Evolutionary conservation across 2,329 filamentous ascomycete genomes (phyloP).

Genomic region (Pseudogymnoascus sp.): DNA sequence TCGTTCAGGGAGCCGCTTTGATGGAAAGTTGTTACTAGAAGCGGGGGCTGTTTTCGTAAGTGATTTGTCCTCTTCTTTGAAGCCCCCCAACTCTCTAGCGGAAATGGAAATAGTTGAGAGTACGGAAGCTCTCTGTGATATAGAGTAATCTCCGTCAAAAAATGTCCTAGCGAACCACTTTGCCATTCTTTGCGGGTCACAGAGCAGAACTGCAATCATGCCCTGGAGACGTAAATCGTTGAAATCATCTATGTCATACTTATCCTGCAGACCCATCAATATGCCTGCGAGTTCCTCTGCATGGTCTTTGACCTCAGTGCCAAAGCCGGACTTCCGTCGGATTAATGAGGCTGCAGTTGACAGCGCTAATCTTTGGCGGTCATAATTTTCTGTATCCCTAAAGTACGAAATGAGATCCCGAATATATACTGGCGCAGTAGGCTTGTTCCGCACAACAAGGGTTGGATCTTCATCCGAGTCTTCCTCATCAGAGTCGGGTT

Average conservation of each 20-base stretch:
- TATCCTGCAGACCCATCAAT: conserved; percentile 74
- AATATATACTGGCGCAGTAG: conserved; percentile 80
- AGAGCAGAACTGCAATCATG: conserved; percentile 72
- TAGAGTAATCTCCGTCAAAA: conserved; percentile 85
- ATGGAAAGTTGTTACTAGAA: conserved; percentile 61
- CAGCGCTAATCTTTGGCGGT: conserved; percentile 73
- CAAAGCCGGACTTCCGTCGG: conserved; percentile 78
- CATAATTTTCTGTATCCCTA: conserved; percentile 72
- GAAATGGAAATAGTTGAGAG: conserved; percentile 75
- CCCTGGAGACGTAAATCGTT: conserved; percentile 66
- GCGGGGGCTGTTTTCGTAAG: conserved; percentile 27
- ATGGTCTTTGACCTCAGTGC: conserved; percentile 79
- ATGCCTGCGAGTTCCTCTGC: conserved; percentile 69
- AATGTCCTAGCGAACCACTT: conserved; percentile 78
- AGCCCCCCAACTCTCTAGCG: conserved; percentile 76
- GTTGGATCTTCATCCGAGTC: conserved; percentile 93
- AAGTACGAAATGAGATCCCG: conserved; percentile 74
- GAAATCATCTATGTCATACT: conserved; percentile 73
- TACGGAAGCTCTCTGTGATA: conserved; percentile 73
- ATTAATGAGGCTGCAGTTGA: conserved; percentile 71
- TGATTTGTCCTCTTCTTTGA: conserved; percentile 37
- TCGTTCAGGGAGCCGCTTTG: conserved; percentile 65
- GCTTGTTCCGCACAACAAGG: conserved; percentile 72
- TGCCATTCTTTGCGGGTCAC: conserved; percentile 68
- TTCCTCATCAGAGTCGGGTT: conserved; percentile 79